Evolutionary conservation across 2,329 filamentous ascomycete species (phyloP).

Genomic region (Botrytis byssoidea): DNA sequence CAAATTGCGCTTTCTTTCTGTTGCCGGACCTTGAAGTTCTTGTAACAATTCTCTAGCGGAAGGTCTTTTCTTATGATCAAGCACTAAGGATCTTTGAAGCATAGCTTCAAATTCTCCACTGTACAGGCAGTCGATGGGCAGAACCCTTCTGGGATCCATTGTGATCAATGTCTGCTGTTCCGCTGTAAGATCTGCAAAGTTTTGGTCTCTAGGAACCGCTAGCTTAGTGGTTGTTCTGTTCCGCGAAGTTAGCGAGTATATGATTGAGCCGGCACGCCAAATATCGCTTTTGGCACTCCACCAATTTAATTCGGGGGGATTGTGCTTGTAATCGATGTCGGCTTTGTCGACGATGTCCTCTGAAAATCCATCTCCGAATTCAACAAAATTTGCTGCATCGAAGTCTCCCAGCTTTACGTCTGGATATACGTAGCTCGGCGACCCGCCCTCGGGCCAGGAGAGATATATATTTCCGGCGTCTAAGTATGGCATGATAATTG

Average conservation of each 20-base stretch:
- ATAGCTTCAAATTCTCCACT: neutral
- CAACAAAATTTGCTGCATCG: neutral
- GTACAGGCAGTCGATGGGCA: neutral
- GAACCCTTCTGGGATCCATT: constrained; percentile 1
- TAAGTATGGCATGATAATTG: neutral
- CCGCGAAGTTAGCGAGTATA: neutral
- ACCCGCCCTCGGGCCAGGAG: neutral
- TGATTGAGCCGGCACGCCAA: constrained; percentile 6
- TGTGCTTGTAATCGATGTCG: neutral
- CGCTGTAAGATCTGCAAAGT: neutral
- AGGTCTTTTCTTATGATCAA: neutral
- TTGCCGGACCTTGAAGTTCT: neutral
- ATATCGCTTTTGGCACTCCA: constrained; percentile 7
- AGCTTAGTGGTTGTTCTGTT: neutral
- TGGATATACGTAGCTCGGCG: neutral
- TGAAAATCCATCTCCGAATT: neutral
- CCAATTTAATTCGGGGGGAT: neutral
- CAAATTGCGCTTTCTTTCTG: neutral
- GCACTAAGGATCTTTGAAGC: neutral
- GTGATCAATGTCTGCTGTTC: neutral
- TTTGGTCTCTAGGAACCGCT: neutral
- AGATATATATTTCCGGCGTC: constrained; percentile 9
- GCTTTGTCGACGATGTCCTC: neutral
- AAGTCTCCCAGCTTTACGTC: constrained; percentile 2
- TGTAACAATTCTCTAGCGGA: neutral